Base-by-base conservation (phyloP, 306 rosid species). In the Dryas alaskensis region DNA sequence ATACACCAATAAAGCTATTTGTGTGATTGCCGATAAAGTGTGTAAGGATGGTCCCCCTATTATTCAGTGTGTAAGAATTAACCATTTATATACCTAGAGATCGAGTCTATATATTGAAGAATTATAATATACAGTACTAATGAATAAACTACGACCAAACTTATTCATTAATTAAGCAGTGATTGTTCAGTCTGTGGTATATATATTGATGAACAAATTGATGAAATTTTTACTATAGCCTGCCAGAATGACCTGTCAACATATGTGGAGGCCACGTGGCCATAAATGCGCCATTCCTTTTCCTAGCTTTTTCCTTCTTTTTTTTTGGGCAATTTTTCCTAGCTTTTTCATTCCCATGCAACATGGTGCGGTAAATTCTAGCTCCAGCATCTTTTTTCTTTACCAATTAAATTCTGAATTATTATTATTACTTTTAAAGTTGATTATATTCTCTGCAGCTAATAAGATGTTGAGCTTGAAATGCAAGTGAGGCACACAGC, bases 1-100 rank as follows among this genome's bases (percentile, higher is more conserved):
- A 64, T 70, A 77, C 75, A 67, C 72, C 55, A 55, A 72, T 75
- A 81, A 83, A 87, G 84, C 68, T 76, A 81, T 59, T 75, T 72
- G 52, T 27, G 63, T 27, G 63, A 64, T 40, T 63, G 63, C 72
- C 62, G 70, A 54, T 67, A 78, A 77, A 73, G 65, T 63, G 22
- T 47, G 48, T 60, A 27, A 60, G 68, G 50, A 66, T 66, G 76
- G 73, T 76, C 73, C 78, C 76, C 63, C 54, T 19, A 45, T 12
- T 52, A 10, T 39, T 9, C 37, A 45, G 60, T 22, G 14, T 67
- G 42, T 31, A 31, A 31, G 37, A 53, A 51, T 37, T 17, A 61
- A 11, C 19, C 10, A 60, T 31, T 31, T 31, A 31, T 31, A 31
- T 31, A 31, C 37, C 37, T 31, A 31, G 2, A 31, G 37, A 22